Evolutionary conservation across 805 yeast species (phyloP), one percentile per base, ranked within the genome.

Genomic region (Suhomyces vadensis): DNA sequence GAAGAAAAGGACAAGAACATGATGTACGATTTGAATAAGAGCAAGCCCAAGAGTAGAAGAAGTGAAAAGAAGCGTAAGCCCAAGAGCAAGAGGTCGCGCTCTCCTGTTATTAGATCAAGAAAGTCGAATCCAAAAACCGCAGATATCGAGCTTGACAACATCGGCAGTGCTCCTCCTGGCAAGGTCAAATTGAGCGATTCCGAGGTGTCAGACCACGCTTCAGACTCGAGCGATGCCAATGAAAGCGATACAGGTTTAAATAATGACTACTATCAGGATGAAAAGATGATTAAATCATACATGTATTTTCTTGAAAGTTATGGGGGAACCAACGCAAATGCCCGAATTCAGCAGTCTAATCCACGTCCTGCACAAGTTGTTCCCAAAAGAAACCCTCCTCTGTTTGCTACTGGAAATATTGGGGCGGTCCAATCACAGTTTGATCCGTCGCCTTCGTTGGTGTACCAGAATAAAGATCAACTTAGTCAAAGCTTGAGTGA

Each of bases 251-350:
- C 42, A 44, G 67, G 47, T 44, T 64, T 50, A 58, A 66, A 33
- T 11, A 67, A 72, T 23, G 60, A 60, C 33, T 74, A 76, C 49
- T 72, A 73, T 44, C 80, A 79, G 44, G 94, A 90, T 55, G 90
- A 83, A 49, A 91, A 92, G 60, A 91, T 92, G 97, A 80, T 88
- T 66, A 88, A 88, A 55, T 88, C 96, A 0, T 91, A 89, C 61
- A 71, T 91, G 67, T 83, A 89, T 61, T 91, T 91, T 60, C 67
- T 90, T 55, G 96, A 90, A 56, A 87, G 90, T 54, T 90, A 90
- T 63, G 91, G 58, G 31, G 56, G 55, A 33, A 51, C 53, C 20
- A 52, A 44, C 35, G 49, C 49, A 9, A 31, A 33, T n/a, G 25
- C 31, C 7, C 19, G 42, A 16, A 16, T n/a, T 23, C 23, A 22